phyloP scores from a whole-genome alignment of 108 stramenopile genomes.

The Cyclotella atomus region DNA sequence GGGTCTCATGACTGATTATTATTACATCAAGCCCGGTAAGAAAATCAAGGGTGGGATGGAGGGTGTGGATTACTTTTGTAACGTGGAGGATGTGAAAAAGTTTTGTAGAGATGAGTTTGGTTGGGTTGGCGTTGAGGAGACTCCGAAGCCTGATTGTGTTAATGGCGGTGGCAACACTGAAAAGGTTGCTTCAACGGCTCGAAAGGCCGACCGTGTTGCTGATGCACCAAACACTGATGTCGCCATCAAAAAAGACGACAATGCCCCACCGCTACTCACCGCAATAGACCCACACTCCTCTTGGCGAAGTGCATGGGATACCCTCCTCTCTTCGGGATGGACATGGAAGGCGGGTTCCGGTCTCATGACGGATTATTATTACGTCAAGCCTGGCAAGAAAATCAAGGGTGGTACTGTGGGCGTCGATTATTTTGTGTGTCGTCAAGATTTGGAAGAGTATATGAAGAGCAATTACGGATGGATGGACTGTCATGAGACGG shows the following conservation, averaged over 20 bases:
- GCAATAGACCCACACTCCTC: conserved; percentile 10
- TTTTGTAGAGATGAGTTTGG: conserved; percentile 17
- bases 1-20: conserved; percentile 44
- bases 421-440: conserved; percentile 33
- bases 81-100: conserved; percentile 14
- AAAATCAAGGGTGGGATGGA: conserved; percentile 11
- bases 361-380: conserved; percentile 47
- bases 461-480: conserved; percentile 46
- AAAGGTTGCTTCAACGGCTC: no score
- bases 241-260: conserved; percentile 6
- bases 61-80: conserved; percentile 37
- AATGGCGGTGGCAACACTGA: no score
- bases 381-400: conserved; percentile 35
- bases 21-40: conserved; percentile 34
- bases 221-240: no score
- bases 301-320: conserved; percentile 37
- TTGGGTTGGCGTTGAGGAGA: conserved; percentile 13
- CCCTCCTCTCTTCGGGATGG: conserved; percentile 36
- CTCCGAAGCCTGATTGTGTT: neutral
- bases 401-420: conserved; percentile 33
- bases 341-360: conserved; percentile 38
- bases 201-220: no score
- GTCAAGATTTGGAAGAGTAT: conserved; percentile 37
- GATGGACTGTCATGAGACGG: no score
- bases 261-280: conserved; percentile 17